Conservation (phyloP, 2,329 filamentous ascomycete genomes). For the Cladobotryum mycophilum region DNA sequence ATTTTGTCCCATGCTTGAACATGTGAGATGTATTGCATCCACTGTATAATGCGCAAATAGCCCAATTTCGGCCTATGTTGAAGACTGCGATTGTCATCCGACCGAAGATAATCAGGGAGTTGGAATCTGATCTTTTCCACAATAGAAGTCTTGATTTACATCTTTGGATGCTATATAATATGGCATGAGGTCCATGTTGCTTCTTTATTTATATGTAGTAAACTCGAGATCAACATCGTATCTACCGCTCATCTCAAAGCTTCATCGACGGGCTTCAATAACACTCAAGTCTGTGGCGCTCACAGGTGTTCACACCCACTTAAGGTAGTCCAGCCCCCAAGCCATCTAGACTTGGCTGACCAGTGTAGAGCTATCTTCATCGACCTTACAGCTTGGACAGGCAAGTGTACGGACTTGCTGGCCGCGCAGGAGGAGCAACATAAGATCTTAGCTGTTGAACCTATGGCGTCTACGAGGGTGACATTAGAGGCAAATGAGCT, state of each 20-base stretch:
- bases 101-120: neutral
- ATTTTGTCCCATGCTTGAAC: neutral
- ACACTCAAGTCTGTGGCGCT: slow-evolving; percentile 59
- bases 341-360: slow-evolving; percentile 44
- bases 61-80: neutral
- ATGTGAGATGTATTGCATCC: no score
- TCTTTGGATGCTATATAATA: neutral
- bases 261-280: slow-evolving; percentile 54
- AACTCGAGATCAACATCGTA: no score
- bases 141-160: neutral
- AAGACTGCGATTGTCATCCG: neutral
- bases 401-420: slow-evolving; percentile 62
- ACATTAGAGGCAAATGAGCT: slow-evolving; percentile 54
- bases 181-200: neutral
- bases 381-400: slow-evolving; percentile 63
- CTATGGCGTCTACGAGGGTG: slow-evolving; percentile 57
- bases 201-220: no score
- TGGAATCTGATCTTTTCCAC: neutral
- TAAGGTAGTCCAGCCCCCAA: slow-evolving; percentile 54
- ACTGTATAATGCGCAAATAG: neutral
- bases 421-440: slow-evolving; percentile 53
- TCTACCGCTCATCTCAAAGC: slow-evolving; percentile 44
- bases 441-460: slow-evolving; percentile 57
- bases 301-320: slow-evolving; percentile 62
- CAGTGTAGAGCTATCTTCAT: slow-evolving; percentile 44